phyloP scores from a whole-genome alignment of 1,284 basidiomycete genomes.

The Puccinia horiana region DNA sequence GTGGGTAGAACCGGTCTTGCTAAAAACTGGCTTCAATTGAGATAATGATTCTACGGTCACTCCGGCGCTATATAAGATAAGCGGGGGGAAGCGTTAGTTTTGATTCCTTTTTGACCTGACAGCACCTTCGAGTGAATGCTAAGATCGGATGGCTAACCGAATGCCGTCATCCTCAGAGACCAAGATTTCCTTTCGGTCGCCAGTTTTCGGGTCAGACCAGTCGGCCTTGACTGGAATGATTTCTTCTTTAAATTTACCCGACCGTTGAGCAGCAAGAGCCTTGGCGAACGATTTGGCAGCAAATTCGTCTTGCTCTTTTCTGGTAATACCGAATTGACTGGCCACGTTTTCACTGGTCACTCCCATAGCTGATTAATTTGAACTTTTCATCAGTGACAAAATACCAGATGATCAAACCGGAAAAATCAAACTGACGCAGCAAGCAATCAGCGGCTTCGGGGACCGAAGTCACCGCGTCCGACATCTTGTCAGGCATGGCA shows the following conservation, averaged over 20 bases:
- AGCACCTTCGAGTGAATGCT: neutral
- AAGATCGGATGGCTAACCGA: constrained; percentile 23
- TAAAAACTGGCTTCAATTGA: constrained; percentile 93
- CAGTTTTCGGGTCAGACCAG: constrained; percentile 78
- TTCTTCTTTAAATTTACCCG: constrained; percentile 87
- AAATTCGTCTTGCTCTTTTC: constrained; percentile 78
- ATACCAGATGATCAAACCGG: constrained; percentile 27
- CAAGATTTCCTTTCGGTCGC: constrained; percentile 74
- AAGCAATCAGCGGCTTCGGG: constrained; percentile 86
- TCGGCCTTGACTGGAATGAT: constrained; percentile 81
- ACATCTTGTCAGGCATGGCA: constrained; percentile 72
- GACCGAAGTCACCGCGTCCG: constrained; percentile 75
- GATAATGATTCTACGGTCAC: constrained; percentile 80
- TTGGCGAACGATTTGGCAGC: constrained; percentile 80
- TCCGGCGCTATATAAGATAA: constrained; percentile 66
- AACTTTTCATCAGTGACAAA: neutral
- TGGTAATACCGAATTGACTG: constrained; percentile 71
- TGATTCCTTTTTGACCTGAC: neutral
- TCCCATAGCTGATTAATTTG: constrained; percentile 68
- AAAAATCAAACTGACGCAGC: constrained; percentile 65
- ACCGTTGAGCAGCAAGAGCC: constrained; percentile 80
- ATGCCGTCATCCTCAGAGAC: constrained; percentile 91
- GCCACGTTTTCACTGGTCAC: constrained; percentile 97
- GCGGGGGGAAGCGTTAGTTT: neutral
- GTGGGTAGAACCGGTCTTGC: constrained; percentile 83